Evolutionary conservation across 2,329 filamentous ascomycete species (phyloP), one percentile per base, ranked within the genome.

Genomic region (Aspergillus melleus): DNA sequence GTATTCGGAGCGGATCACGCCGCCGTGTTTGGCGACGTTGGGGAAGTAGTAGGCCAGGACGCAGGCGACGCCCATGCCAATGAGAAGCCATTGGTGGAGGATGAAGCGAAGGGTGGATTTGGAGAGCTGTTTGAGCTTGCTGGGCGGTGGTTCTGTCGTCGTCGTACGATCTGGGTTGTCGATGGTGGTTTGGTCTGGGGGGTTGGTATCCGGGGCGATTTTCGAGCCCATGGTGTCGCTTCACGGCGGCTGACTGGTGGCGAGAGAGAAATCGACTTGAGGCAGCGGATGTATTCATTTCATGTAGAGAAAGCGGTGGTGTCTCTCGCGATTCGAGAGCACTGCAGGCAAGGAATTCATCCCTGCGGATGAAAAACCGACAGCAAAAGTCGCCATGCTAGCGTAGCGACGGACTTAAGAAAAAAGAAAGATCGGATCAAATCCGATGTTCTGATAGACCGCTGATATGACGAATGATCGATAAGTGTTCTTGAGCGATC

Each of bases 11-110:
- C 69, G 70, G 61, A 78, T 77, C 14, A 70, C 66, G 32, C 76
- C 76, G 47, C 76, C 79, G 52, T 80, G 74, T 67, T 84, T 85
- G 51, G 75, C 74, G 3, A 77, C 73, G 59, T 83, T 77, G 6
- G 84, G 77, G 68, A 86, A 77, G 76, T 84, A 74, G 65, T 82
- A 82, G 55, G 84, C 86, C 66, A 83, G 79, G 70, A 76, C 78
- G 74, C 77, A 82, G 30, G 79, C 76, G 22, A 85, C 61, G 1
- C 79, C 84, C 65, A 90, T 86, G 19, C 82, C 85, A 58, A 89
- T 80, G 19, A 90, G 78, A 58, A 90, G 83, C 84, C 87, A 90
- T 76, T 90, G 87, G 57, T 84, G 81, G 5, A 77, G 66, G 54
- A 78, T 64, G 49, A 75, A 68, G n/a, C 59, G 57, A 5, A 67